Conservation (phyloP, 1,284 basidiomycete species). For the Heimioporus punctisporus region DNA sequence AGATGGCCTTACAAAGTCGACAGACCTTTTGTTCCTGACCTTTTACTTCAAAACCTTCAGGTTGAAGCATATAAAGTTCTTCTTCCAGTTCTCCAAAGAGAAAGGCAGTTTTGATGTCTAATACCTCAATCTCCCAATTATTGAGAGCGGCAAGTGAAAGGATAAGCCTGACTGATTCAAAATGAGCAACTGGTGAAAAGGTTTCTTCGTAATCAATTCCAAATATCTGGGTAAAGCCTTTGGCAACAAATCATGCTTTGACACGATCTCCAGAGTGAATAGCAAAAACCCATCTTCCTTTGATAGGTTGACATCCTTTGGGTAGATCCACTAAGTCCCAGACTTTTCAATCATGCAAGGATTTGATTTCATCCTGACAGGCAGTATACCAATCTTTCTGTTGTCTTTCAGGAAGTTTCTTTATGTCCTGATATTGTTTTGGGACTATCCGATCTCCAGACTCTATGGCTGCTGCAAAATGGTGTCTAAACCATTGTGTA, state of each 20-base stretch:
- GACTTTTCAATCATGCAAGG: not conserved
- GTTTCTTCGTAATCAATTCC: not conserved
- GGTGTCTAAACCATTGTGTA: not conserved
- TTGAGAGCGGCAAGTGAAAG: too few species aligned
- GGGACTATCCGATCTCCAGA: not conserved
- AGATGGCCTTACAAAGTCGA: too few species aligned
- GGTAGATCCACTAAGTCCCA: not conserved
- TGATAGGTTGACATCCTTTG: not conserved
- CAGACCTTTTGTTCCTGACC: too few species aligned
- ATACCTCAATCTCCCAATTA: too few species aligned
- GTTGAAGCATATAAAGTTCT: too few species aligned
- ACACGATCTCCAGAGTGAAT: too few species aligned
- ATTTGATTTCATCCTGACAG: not conserved
- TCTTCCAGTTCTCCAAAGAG: too few species aligned
- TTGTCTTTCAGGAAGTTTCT: not conserved
- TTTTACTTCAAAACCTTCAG: too few species aligned
- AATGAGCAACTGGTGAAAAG: not conserved
- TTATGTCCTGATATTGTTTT: not conserved
- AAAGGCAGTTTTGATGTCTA: too few species aligned
- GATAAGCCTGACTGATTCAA: too few species aligned
- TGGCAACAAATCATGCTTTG: too few species aligned
- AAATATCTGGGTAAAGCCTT: not conserved
- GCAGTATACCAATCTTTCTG: not conserved
- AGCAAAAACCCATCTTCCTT: not conserved
- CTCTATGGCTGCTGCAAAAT: not conserved